These are phyloP conservation scores for Trametes polyzona DNA, from an alignment of 1,284 basidiomycete genomes.

Conservation along the genomic window DNA sequence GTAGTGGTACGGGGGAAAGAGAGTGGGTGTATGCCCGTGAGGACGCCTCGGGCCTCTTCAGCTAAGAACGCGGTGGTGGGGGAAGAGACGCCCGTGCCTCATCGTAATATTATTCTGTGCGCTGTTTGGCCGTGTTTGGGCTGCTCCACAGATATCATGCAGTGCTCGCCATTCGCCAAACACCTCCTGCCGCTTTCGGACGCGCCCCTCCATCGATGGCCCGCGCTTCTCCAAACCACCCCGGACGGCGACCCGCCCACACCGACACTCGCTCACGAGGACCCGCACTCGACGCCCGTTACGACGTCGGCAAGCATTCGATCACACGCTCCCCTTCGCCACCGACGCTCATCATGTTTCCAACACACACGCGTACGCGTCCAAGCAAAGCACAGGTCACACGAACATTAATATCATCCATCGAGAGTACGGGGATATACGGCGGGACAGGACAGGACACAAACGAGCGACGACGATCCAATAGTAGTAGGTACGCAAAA, in stretches of 20 bases:
- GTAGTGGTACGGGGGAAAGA: not conserved
- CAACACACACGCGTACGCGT: not conserved
- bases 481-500: slow-evolving; percentile 4
- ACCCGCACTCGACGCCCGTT: too few species aligned
- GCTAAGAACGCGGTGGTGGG: not conserved
- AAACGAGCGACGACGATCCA: slow-evolving; percentile 17
- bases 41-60: too few species aligned
- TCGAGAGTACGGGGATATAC: slow-evolving; percentile 11
- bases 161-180: slow-evolving; percentile 1
- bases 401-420: slow-evolving; percentile 15
- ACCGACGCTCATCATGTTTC: not conserved
- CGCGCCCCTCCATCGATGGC: slow-evolving; percentile 4
- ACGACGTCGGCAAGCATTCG: not conserved
- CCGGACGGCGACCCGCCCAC: not conserved
- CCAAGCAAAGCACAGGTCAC: not conserved
- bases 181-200: not conserved
- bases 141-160: slow-evolving; percentile 13
- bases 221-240: not conserved
- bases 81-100: slow-evolving; percentile 1
- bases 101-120: not conserved
- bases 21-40: not conserved
- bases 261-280: too few species aligned
- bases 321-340: not conserved
- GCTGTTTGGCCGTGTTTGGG: slow-evolving; percentile 5
- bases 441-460: not conserved